Evolutionary conservation across 2,329 filamentous ascomycete genomes (phyloP), one percentile per base, ranked within the genome.

Genomic region (Hypoxylon sp.): DNA sequence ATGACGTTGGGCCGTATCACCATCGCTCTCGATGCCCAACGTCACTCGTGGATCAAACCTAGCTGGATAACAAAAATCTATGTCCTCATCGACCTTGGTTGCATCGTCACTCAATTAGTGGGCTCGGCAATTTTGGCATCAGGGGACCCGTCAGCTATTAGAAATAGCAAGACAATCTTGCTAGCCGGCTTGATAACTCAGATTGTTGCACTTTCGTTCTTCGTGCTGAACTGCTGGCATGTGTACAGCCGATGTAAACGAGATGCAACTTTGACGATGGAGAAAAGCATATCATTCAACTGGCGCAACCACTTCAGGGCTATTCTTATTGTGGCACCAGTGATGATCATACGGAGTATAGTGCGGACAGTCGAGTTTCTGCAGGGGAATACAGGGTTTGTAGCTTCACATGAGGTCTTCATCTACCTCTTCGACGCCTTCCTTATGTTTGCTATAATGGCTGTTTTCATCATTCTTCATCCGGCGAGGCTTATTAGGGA

Each of bases 131-230:
- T 81, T 7, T 72, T 77, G 54, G 74, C 78, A 0, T 68, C 74
- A 2, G 75, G 78, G 0, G 75, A 75, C 0, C 70, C 76, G 49
- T 61, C 56, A 54, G 69, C 49, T 25, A 77, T 70, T 11, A 72
- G 81, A 10, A 70, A 74, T 1, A 82, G 82, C 20, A 75, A 82
- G 64, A 79, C 81, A 10, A 76, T 88, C 46, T 82, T 88, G 6
- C 73, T 88, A 11, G 82, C 70, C 2, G 86, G 86, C 5, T 75
- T 89, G 2, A 74, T 84, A 8, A 73, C 87, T 4, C 86, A 89
- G 69, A 78, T 89, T 6, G 44, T 83, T 7, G 81, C 85, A 57
- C 86, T 89, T 62, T 77, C 77, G 11, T 77, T 86, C 40, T 89
- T 89, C 72, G 76, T 87, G 20, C 46, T 82, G 1, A 79, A 81